These are phyloP conservation scores for Cairneyella variabilis DNA, from an alignment of 495 filamentous ascomycete genomes.

Conservation along the genomic window DNA sequence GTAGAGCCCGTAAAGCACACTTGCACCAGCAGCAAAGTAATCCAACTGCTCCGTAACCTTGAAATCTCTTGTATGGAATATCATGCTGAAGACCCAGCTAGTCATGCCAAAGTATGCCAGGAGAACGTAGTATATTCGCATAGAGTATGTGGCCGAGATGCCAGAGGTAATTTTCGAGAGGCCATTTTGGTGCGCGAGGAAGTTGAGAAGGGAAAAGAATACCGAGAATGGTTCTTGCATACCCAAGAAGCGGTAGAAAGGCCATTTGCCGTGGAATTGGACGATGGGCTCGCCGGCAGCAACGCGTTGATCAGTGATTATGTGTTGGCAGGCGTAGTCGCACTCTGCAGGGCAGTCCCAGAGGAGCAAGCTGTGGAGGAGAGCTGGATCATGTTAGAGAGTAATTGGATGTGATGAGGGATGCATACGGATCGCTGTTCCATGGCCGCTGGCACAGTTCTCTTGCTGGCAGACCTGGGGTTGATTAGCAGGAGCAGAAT, in stretches of 20 bases:
- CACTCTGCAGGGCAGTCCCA: constrained; percentile 88
- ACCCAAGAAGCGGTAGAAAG: constrained; percentile 82
- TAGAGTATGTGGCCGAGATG: constrained; percentile 67
- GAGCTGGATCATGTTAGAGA: constrained; percentile 38
- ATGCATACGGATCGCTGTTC: constrained; percentile 51
- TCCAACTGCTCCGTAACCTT: constrained; percentile 84
- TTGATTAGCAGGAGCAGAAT: constrained; percentile 8
- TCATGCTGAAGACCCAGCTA: constrained; percentile 81
- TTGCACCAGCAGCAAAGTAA: constrained; percentile 92
- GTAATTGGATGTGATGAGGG: not conserved
- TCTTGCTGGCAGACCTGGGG: constrained; percentile 71
- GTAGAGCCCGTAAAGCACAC: constrained; percentile 86
- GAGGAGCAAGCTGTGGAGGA: constrained; percentile 67
- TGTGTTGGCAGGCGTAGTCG: constrained; percentile 97
- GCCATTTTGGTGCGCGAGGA: constrained; percentile 80
- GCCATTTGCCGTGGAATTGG: constrained; percentile 99
- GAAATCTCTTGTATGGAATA: constrained; percentile 92
- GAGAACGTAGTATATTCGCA: constrained; percentile 74
- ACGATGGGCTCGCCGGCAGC: constrained; percentile 62
- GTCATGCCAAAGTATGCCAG: constrained; percentile 80
- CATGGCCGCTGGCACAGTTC: constrained; percentile 61
- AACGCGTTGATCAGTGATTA: constrained; percentile 73
- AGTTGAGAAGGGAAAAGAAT: constrained; percentile 87
- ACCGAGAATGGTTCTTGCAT: constrained; percentile 94
- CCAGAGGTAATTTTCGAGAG: constrained; percentile 62